Evolutionary conservation across 805 yeast genomes (phyloP).

Genomic region (Saturnispora galanensis): DNA sequence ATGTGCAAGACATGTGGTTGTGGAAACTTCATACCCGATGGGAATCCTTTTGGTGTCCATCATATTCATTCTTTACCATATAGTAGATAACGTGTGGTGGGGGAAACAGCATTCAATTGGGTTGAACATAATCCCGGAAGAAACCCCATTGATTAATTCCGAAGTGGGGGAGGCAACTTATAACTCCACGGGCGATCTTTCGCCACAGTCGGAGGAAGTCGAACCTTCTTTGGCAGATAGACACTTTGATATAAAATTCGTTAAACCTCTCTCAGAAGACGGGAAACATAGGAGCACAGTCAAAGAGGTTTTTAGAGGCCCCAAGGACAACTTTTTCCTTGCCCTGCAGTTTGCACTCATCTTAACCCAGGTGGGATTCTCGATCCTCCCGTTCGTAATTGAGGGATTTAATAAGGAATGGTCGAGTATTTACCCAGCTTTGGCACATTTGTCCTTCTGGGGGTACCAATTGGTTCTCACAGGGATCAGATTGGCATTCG

Average conservation of each 20-base stretch:
- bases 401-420: slow-evolving; percentile 29
- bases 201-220: too few species aligned
- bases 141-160: background rate
- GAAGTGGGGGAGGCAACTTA: too few species aligned
- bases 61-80: slow-evolving; percentile 11
- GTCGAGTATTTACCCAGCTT: slow-evolving; percentile 14
- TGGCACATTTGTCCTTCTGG: slow-evolving; percentile 33
- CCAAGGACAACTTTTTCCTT: slow-evolving; percentile 46
- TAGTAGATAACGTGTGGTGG: background rate
- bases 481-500: slow-evolving; percentile 31
- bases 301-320: slow-evolving; percentile 38
- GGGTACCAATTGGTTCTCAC: slow-evolving; percentile 31
- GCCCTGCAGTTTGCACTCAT: slow-evolving; percentile 35
- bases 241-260: slow-evolving; percentile 55
- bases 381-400: slow-evolving; percentile 27
- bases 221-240: slow-evolving; percentile 25
- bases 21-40: slow-evolving; percentile 24
- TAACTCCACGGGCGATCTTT: too few species aligned
- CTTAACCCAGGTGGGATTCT: slow-evolving; percentile 28
- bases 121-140: background rate
- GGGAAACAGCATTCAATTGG: background rate
- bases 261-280: slow-evolving; percentile 44
- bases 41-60: slow-evolving; percentile 28
- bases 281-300: slow-evolving; percentile 53
- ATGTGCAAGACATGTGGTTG: slow-evolving; percentile 31